Base-by-base conservation (phyloP, 1,284 basidiomycete species). In the Boletus smithii region DNA sequence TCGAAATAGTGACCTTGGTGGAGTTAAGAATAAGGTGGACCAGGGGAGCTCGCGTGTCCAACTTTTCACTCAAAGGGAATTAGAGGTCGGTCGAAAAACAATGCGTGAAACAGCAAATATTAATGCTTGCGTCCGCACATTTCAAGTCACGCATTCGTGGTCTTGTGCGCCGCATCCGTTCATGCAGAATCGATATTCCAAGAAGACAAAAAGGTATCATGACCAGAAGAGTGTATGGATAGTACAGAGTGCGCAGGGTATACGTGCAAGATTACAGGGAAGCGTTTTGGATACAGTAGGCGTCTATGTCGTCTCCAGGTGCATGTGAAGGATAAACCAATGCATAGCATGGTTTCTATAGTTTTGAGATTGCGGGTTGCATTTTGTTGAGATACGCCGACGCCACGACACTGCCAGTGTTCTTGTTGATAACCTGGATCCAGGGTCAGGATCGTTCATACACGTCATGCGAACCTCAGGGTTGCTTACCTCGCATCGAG, bases 331-430 rank as follows among this genome's bases (percentile, higher is more conserved):
- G 8, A 22, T 20, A 17, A 40, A 22, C 20, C 13, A 26, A 55
- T 53, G 45, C 31, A 45, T 17, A 46, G 43, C 60, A 58, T 42
- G 42, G 11, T 30, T 31, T 46, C 54, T 65, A 69, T 49, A 69
- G 37, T 56, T 71, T 72, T n/a, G 71, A 50, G 45, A 58, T 53
- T 14, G 58, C 53, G 5, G 83, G 83, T 55, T 85, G 81, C 82
- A 83, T 85, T 65, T 83, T 83, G 67, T 76, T 84, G 42, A 84
- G 64, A 51, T 80, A 75, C 0, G 79, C 80, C 3, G 82, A 83
- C 5, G 81, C 83, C 36, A 85, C 67, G 26, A 77, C 65, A 48
- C 77, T 68, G 8, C 80, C 79, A 4, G 73, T 72, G 38, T 69
- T 62, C 54, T 77, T 80, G 58, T 83, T 77, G 29, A 75, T 55